These are phyloP conservation scores for Hanseniaspora hatyaiensis DNA, from an alignment of 805 yeast species.

Conservation along the genomic window DNA sequence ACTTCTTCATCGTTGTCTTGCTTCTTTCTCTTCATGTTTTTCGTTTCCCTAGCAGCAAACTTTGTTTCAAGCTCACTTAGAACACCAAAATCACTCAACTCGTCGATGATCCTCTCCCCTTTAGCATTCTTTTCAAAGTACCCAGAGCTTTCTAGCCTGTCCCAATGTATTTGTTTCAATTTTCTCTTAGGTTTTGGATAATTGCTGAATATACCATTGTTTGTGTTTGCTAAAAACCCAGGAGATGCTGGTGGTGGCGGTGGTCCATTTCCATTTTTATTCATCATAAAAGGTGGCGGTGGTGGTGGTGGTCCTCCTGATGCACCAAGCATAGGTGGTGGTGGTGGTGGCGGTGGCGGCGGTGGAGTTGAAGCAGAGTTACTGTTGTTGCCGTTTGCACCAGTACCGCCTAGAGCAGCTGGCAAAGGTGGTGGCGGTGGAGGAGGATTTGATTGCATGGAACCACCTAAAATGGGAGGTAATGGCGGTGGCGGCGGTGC, in stretches of 20 bases:
- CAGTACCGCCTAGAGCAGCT: neutral
- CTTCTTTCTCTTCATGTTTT: constrained; percentile 22
- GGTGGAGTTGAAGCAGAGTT: constrained; percentile 22
- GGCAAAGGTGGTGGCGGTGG: constrained; percentile 6
- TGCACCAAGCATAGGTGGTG: constrained; percentile 24
- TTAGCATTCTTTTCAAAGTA: constrained; percentile 71
- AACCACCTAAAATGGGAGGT: neutral
- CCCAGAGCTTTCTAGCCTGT: constrained; percentile 71
- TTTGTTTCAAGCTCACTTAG: constrained; percentile 72
- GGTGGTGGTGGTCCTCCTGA: constrained; percentile 31
- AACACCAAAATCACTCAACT: constrained; percentile 63
- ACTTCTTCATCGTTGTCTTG: constrained; percentile 35
- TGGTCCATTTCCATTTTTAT: constrained; percentile 16
- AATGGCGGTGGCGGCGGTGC: constrained; percentile 17
- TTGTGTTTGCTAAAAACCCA: neutral
- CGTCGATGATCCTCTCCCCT: constrained; percentile 46
- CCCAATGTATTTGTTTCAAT: constrained; percentile 95
- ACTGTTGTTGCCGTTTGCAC: constrained; percentile 22
- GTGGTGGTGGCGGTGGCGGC: constrained; percentile 29
- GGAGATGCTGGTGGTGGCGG: constrained; percentile 12
- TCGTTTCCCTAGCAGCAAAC: constrained; percentile 70
- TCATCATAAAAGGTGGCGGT: constrained; percentile 23
- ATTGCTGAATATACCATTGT: constrained; percentile 32
- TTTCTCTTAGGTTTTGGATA: constrained; percentile 62
- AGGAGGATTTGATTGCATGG: constrained; percentile 7